A percentile compares a stretch with the other conserved stretches of the same genome.
phyloP scores from a whole-genome alignment of 306 rosid genomes.

The Cajanus cajan region DNA sequence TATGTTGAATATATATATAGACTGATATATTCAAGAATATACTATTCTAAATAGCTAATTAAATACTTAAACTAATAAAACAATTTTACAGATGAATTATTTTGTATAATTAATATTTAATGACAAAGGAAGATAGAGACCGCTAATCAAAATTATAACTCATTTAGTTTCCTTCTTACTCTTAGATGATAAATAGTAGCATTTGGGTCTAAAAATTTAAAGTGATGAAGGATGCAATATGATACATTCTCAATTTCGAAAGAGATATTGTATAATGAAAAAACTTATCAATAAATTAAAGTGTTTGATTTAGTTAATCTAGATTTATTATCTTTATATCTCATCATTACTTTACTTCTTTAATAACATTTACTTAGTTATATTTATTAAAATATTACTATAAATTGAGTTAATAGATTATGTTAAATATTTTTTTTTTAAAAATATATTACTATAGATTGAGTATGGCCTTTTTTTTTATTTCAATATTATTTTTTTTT shows the following conservation, averaged over 20 bases:
- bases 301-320: background rate
- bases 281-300: background rate
- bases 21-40: background rate
- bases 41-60: background rate
- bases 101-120: background rate
- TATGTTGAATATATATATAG: background rate
- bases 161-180: background rate
- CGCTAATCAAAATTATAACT: background rate
- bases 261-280: background rate
- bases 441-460: no score
- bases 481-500: no score
- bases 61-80: background rate
- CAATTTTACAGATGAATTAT: background rate
- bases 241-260: background rate
- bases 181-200: background rate
- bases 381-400: no score
- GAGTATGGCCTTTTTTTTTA: no score
- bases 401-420: no score
- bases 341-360: no score
- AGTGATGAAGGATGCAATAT: background rate
- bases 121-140: background rate
- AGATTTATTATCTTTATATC: background rate
- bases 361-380: no score
- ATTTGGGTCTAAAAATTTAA: background rate
- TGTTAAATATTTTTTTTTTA: no score